Conservation (phyloP, 2,329 filamentous ascomycete genomes). For the Nemania bipapillata region DNA sequence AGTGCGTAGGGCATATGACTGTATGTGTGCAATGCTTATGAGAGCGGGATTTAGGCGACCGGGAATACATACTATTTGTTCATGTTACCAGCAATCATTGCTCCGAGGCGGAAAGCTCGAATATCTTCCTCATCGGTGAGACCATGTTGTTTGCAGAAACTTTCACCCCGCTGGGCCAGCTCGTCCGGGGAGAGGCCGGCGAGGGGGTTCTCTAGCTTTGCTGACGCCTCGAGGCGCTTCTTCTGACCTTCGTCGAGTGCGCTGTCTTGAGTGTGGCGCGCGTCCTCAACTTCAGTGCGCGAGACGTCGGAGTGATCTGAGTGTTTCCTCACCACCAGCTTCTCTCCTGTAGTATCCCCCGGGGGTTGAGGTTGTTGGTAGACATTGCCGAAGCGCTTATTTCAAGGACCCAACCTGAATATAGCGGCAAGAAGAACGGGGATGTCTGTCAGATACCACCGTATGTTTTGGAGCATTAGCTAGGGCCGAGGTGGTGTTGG, state of each 20-base stretch:
- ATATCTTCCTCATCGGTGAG: conserved; percentile 66
- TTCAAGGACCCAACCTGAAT: background rate
- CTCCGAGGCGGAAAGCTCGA: conserved; percentile 68
- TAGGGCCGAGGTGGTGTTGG: background rate
- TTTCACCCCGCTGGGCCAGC: conserved; percentile 66
- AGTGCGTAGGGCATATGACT: too few species aligned
- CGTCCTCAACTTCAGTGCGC: conserved; percentile 47
- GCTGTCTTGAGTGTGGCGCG: conserved; percentile 34
- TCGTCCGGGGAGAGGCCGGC: conserved; percentile 56
- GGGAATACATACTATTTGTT: conserved; percentile 54
- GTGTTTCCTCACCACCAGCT: conserved; percentile 38
- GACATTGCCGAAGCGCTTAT: conserved; percentile 20
- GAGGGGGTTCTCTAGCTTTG: conserved; percentile 57
- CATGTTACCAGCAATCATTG: conserved; percentile 66
- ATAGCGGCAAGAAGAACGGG: background rate
- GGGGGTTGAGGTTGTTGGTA: conserved; percentile 6
- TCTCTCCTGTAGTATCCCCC: conserved; percentile 10
- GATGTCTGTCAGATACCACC: background rate
- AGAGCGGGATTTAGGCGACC: background rate
- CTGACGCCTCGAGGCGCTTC: conserved; percentile 52
- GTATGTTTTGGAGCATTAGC: background rate
- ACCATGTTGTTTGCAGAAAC: conserved; percentile 67
- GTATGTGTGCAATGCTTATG: too few species aligned
- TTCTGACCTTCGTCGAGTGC: conserved; percentile 45
- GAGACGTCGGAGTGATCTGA: conserved; percentile 45